Evolutionary conservation across 2,329 filamentous ascomycete species (phyloP).

Genomic region (Alternaria tenuissima): DNA sequence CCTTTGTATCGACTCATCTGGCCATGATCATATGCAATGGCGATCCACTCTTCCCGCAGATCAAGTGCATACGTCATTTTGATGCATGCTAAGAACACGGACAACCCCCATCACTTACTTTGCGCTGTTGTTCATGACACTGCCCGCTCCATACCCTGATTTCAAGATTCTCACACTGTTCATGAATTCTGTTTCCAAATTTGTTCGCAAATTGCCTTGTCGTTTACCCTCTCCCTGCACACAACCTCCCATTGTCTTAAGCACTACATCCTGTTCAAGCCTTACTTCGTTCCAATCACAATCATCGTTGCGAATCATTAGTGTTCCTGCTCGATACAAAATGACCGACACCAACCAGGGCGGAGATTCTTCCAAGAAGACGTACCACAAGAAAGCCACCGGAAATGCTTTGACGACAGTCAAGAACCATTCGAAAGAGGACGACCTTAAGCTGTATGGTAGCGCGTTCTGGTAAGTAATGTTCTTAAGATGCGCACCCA

Average conservation of each 20-base stretch:
- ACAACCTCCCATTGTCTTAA: neutral
- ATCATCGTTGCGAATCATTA: neutral
- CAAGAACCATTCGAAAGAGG: slow-evolving; percentile 73
- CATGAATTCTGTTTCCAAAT: slow-evolving; percentile 16
- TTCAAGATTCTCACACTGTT: neutral
- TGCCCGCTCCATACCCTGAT: neutral
- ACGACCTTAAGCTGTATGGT: slow-evolving; percentile 78
- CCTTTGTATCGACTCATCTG: slow-evolving; percentile 7
- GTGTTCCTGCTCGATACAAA: slow-evolving; percentile 29
- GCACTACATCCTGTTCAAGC: neutral
- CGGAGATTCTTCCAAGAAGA: slow-evolving; percentile 65
- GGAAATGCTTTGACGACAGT: slow-evolving; percentile 74
- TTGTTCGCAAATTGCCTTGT: neutral
- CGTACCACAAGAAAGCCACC: slow-evolving; percentile 74
- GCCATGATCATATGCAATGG: slow-evolving; percentile 7
- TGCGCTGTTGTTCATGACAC: slow-evolving; percentile 3
- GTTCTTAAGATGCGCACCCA: neutral
- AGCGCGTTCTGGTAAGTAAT: slow-evolving; percentile 78
- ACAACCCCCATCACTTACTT: slow-evolving; percentile 4
- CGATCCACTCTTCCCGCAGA: slow-evolving; percentile 7
- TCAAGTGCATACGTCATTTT: slow-evolving; percentile 23
- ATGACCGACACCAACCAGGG: slow-evolving; percentile 60
- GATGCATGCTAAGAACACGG: slow-evolving; percentile 14
- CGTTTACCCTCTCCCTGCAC: neutral
- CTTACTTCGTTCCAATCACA: neutral